Conservation (phyloP, 306 rosid species). For the Citrullus amarus region DNA sequence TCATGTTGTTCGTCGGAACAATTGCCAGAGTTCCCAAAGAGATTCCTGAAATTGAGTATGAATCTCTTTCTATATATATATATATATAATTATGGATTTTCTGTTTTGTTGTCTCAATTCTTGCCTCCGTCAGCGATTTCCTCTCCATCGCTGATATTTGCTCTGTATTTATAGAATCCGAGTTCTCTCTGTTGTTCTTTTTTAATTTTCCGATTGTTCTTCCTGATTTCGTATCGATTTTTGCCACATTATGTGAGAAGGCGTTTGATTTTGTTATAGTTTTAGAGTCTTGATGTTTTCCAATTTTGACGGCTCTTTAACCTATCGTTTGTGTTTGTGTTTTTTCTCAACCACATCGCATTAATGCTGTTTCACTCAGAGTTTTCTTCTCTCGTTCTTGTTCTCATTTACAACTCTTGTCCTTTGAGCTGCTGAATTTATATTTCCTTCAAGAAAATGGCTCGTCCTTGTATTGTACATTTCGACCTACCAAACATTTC, state of each 20-base stretch:
- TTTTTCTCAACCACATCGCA: not conserved
- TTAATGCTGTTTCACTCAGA: not conserved
- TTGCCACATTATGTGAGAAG: not conserved
- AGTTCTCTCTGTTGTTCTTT: not conserved
- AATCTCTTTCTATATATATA: constrained; percentile 4
- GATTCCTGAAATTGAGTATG: constrained; percentile 35
- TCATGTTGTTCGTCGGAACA: constrained; percentile 33
- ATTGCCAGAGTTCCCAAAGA: constrained; percentile 22
- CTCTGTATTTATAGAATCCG: not conserved
- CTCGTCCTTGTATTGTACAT: not conserved
- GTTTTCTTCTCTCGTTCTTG: not conserved
- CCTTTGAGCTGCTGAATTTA: not conserved
- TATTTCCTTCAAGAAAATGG: not conserved
- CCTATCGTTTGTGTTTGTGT: not conserved
- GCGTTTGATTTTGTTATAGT: not conserved
- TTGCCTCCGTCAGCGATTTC: not conserved
- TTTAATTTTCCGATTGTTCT: not conserved
- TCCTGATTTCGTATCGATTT: not conserved
- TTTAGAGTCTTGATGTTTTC: not conserved
- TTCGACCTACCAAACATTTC: not conserved
- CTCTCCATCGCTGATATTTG: not conserved
- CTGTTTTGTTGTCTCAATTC: not conserved
- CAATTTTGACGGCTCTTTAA: not conserved
- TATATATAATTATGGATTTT: not conserved
- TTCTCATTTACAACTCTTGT: not conserved